A percentile compares a stretch with the other conserved stretches of the same genome.
phyloP scores from a whole-genome alignment of 2,329 filamentous ascomycete genomes.

The Tothia fuscella region DNA sequence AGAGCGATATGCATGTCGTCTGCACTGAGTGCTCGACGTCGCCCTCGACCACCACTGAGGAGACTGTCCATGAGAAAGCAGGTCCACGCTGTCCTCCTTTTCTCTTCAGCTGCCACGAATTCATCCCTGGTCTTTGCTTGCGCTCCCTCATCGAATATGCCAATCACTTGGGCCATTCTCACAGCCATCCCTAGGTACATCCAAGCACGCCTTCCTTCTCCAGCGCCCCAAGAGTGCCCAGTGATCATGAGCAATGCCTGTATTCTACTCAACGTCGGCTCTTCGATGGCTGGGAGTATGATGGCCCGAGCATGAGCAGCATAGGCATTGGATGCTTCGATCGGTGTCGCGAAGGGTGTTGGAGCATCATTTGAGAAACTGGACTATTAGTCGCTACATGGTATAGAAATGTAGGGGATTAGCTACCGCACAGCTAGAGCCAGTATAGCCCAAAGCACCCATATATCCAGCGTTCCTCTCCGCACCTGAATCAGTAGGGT shows the following conservation, averaged over 20 bases:
- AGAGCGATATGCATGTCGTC: slow-evolving; percentile 28
- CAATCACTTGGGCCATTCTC: slow-evolving; percentile 29
- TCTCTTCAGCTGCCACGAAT: slow-evolving; percentile 30
- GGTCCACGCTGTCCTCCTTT: slow-evolving; percentile 29
- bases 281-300: slow-evolving; percentile 28
- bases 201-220: slow-evolving; percentile 29
- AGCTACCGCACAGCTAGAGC: slow-evolving; percentile 27
- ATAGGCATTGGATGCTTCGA: slow-evolving; percentile 30
- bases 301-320: slow-evolving; percentile 29
- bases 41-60: slow-evolving; percentile 28
- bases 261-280: slow-evolving; percentile 26
- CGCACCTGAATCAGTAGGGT: slow-evolving; percentile 26
- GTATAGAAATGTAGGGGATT: not conserved
- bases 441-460: slow-evolving; percentile 31
- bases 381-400: not conserved
- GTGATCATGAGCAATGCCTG: slow-evolving; percentile 32
- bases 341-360: slow-evolving; percentile 23
- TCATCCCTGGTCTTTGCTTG: slow-evolving; percentile 24
- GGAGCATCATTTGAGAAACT: slow-evolving; percentile 28
- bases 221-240: slow-evolving; percentile 35
- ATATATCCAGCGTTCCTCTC: slow-evolving; percentile 25
- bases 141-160: slow-evolving; percentile 25
- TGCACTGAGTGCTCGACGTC: slow-evolving; percentile 24
- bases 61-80: slow-evolving; percentile 32
- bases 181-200: slow-evolving; percentile 32